Base-by-base conservation (phyloP, 1,284 basidiomycete species). In the Irpex lacteus region DNA sequence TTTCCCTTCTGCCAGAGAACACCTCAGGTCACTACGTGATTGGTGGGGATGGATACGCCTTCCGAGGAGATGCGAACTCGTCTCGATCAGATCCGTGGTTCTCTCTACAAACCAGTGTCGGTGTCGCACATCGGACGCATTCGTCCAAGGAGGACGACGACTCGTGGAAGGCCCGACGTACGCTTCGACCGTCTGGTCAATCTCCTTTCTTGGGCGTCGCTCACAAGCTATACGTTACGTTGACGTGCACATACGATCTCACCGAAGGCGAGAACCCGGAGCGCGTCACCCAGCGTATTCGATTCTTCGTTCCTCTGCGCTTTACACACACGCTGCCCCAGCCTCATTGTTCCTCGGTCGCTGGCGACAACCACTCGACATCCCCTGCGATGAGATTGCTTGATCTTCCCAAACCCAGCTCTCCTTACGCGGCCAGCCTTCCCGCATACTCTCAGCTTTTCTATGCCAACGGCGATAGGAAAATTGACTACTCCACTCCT, bases 381-480 rank as follows among this genome's bases (percentile, higher is more conserved):
- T 62, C 64, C 26, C 13, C 55, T 37, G 26, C 62, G 11, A 44
- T 59, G 19, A 59, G 61, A 2, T 49, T 63, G 37, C 52, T 61
- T 47, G 66, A 61, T 38, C 21, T 55, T 56, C 62, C 68, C 18
- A 18, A 60, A 47, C 56, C 67, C 50, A 71, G 65, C 66, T 61
- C 66, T 61, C 76, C 75, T 15, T 78, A 76, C 65, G 69, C 78
- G 5, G 76, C 77, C 9, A 75, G 73, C 34, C 83, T 92, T 13
- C 92, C 91, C 2, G 82, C 87, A 3, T 94, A 94, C 71, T 90
- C 88, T 1, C 88, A 91, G 65, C 80, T 94, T 18, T 94, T 87
- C 74, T 77, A 92, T 70, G 70, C 80, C 21, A 89, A 91, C 68
- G 91, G 92, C 18, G 86, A 91, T 63, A 81, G 82, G 60, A 89